Percentiles rank a stretch among this genome's conserved stretches.
Conservation (phyloP, 2,329 filamentous ascomycete genomes). For the Neofusicoccum parvum region DNA sequence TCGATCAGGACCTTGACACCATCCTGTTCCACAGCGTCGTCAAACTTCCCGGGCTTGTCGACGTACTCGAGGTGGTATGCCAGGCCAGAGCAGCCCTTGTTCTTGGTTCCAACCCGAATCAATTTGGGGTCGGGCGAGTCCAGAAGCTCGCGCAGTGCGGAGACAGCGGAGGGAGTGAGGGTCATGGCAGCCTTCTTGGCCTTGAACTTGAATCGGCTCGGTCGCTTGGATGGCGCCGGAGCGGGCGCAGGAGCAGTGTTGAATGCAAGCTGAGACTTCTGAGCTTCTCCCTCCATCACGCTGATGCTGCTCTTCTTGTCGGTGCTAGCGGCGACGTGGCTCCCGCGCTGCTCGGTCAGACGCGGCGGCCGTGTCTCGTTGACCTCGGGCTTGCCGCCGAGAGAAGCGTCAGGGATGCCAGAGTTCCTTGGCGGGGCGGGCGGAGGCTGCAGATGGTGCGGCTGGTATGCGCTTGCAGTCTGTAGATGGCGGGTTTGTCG, state of each 20-base stretch:
- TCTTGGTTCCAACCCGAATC: constrained; percentile 92
- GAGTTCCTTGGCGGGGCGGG: constrained; percentile 61
- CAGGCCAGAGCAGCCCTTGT: constrained; percentile 89
- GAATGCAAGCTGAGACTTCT: constrained; percentile 59
- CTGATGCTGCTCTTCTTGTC: constrained; percentile 40
- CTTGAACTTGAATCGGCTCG: constrained; percentile 67
- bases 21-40: constrained; percentile 93
- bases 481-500: constrained; percentile 53
- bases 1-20: constrained; percentile 95
- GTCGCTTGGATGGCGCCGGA: constrained; percentile 45
- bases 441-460: constrained; percentile 58
- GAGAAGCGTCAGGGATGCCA: constrained; percentile 63
- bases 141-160: constrained; percentile 75
- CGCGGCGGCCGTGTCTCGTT: constrained; percentile 53
- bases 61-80: constrained; percentile 95
- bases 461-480: constrained; percentile 66
- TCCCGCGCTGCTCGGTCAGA: constrained; percentile 33
- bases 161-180: constrained; percentile 76
- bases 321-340: constrained; percentile 5
- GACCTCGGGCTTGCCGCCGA: constrained; percentile 52
- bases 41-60: constrained; percentile 83
- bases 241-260: background rate
- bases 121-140: constrained; percentile 87
- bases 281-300: constrained; percentile 65
- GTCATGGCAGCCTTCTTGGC: constrained; percentile 90